Conservation (phyloP, 2,329 filamentous ascomycete species). For the Dactylellina sp. region DNA sequence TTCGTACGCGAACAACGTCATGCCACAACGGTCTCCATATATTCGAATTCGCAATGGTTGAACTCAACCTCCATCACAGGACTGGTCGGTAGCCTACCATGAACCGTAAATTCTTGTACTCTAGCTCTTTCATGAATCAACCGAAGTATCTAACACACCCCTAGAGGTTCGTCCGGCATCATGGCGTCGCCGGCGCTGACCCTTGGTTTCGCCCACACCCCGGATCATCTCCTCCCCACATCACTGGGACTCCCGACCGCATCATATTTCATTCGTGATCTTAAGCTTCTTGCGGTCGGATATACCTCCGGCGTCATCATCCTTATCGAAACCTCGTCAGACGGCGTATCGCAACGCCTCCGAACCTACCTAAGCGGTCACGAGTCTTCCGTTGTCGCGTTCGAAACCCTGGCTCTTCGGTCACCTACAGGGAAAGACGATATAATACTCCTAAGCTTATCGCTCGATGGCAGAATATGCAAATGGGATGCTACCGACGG, state of each 20-base stretch:
- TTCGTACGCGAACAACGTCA: slow-evolving; percentile 25
- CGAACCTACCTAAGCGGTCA: slow-evolving; percentile 58
- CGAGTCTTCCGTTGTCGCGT: slow-evolving; percentile 57
- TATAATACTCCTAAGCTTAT: slow-evolving; percentile 56
- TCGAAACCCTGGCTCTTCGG: slow-evolving; percentile 44
- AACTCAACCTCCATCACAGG: slow-evolving; percentile 8
- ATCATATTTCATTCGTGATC: slow-evolving; percentile 46
- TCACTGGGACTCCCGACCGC: slow-evolving; percentile 48
- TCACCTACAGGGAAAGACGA: slow-evolving; percentile 53
- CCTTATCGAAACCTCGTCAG: slow-evolving; percentile 29
- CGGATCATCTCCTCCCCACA: slow-evolving; percentile 35
- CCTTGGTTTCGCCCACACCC: slow-evolving; percentile 51
- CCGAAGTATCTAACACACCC: slow-evolving; percentile 9
- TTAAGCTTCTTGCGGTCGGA: slow-evolving; percentile 46
- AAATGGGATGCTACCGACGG: slow-evolving; percentile 59
- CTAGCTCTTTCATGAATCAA: slow-evolving; percentile 21
- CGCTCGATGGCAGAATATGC: slow-evolving; percentile 54
- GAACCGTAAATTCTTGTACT: slow-evolving; percentile 21
- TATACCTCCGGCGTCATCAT: slow-evolving; percentile 46
- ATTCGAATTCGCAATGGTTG: background rate
- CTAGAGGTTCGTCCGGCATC: background rate
- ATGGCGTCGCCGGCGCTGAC: slow-evolving; percentile 48
- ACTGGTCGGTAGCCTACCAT: slow-evolving; percentile 15
- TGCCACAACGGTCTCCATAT: slow-evolving; percentile 21
- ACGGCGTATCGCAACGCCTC: slow-evolving; percentile 33